Evolutionary conservation across 192 early-diverging fungal genomes (phyloP).

Genomic region (Geosiphon pyriformis): DNA sequence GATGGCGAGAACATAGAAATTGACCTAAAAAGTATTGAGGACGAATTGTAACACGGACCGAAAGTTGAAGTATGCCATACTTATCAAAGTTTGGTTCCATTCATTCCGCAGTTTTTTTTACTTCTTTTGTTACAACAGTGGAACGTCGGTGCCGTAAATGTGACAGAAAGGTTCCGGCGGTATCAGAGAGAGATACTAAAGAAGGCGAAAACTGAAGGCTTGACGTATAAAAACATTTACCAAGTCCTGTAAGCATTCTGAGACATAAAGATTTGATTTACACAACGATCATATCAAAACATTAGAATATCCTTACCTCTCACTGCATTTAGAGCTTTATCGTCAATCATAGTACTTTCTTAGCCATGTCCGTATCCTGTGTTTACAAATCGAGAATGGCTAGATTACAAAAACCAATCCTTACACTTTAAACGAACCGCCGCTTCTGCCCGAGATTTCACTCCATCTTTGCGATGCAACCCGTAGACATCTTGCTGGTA

Average conservation of each 20-base stretch:
- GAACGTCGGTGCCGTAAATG: conserved; percentile 4
- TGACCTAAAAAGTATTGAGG: conserved; percentile 16
- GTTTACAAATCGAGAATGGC: conserved; percentile 26
- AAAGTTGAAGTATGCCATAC: conserved; percentile 19
- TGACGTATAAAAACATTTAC: conserved; percentile 17
- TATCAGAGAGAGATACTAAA: conserved; percentile 24
- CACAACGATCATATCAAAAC: conserved; percentile 16
- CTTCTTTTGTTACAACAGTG: conserved; percentile 30
- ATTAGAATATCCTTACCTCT: conserved; percentile 20
- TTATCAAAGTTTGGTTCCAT: conserved; percentile 12
- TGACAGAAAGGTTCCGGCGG: conserved; percentile 15
- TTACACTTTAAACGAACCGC: conserved; percentile 22
- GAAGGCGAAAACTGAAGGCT: conserved; percentile 14
- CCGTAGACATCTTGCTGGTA: conserved; percentile 20
- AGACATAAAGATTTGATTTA: not conserved
- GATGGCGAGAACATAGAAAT: conserved; percentile 21
- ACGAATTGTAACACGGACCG: conserved; percentile 4
- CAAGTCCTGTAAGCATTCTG: conserved; percentile 19
- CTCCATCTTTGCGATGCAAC: conserved; percentile 16
- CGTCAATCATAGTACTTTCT: conserved; percentile 27
- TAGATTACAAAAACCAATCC: conserved; percentile 20
- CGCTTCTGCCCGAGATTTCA: conserved; percentile 24
- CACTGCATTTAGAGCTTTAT: conserved; percentile 26
- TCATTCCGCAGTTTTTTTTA: conserved; percentile 13
- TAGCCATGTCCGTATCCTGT: conserved; percentile 22